phyloP scores from a whole-genome alignment of 202 grass and related monocot genomes.

The Saccharum hybrid region DNA sequence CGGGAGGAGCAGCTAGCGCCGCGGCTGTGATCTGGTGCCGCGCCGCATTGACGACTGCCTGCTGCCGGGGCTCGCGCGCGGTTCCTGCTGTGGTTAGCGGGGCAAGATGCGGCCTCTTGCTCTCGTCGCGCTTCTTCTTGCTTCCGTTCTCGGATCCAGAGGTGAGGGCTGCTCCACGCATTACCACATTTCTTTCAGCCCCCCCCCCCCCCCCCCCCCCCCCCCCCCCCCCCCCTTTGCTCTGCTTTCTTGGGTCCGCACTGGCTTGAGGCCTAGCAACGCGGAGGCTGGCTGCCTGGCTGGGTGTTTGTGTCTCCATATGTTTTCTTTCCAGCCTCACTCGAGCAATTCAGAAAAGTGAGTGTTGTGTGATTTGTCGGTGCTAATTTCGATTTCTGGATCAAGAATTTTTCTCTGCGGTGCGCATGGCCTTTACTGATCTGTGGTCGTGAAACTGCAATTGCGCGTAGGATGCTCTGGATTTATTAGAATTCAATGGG shows the following conservation, averaged over 20 bases:
- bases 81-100: not conserved
- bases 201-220: too few relatives aligned
- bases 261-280: not conserved
- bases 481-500: constrained; percentile 5
- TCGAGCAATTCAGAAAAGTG: not conserved
- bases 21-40: constrained; percentile 39
- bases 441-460: not conserved
- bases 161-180: constrained; percentile 51
- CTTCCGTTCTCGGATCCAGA: constrained; percentile 67
- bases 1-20: constrained; percentile 19
- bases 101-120: constrained; percentile 48
- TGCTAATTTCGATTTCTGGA: not conserved
- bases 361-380: not conserved
- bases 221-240: not conserved
- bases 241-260: not conserved
- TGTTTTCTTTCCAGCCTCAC: not conserved
- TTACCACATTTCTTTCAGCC: not conserved
- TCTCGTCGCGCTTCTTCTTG: constrained; percentile 46
- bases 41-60: constrained; percentile 19
- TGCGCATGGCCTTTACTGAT: constrained; percentile 19
- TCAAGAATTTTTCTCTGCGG: not conserved
- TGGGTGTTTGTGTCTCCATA: not conserved
- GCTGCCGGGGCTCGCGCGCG: not conserved
- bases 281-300: not conserved
- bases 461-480: not conserved